Evolutionary conservation across 2,329 filamentous ascomycete genomes (phyloP).

Genomic region (Chaetomium sp.): DNA sequence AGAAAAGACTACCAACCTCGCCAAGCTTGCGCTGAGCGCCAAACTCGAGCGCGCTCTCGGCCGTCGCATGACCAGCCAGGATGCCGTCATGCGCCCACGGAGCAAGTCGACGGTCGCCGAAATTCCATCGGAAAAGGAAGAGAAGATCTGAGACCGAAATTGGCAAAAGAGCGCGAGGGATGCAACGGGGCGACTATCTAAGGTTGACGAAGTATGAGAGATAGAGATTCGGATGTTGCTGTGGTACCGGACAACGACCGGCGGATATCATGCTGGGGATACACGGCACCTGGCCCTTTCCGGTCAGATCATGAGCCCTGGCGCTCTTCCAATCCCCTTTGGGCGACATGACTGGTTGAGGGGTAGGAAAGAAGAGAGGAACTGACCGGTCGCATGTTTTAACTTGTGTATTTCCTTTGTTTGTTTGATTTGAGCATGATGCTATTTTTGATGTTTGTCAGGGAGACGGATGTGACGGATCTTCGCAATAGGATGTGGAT

Average conservation of each 20-base stretch:
- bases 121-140: constrained; percentile 29
- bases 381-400: not conserved
- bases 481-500: not conserved
- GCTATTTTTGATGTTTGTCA: not conserved
- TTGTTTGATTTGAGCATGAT: constrained; percentile 6
- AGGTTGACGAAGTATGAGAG: not conserved
- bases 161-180: not conserved
- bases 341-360: not conserved
- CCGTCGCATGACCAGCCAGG: constrained; percentile 79
- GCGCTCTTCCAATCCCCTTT: not conserved
- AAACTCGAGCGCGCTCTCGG: constrained; percentile 85
- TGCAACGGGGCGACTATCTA: not conserved
- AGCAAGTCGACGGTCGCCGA: constrained; percentile 26
- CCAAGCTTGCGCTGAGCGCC: constrained; percentile 80
- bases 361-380: not conserved
- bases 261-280: not conserved
- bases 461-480: not conserved
- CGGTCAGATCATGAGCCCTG: too few species aligned
- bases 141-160: constrained; percentile 22
- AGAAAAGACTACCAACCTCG: constrained; percentile 74
- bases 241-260: not conserved
- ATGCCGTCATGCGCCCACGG: constrained; percentile 66
- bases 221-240: too few species aligned
- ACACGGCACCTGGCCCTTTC: not conserved
- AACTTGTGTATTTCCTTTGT: not conserved